phyloP scores from a whole-genome alignment of 306 rosid genomes.

The Ormosia semicastrata region DNA sequence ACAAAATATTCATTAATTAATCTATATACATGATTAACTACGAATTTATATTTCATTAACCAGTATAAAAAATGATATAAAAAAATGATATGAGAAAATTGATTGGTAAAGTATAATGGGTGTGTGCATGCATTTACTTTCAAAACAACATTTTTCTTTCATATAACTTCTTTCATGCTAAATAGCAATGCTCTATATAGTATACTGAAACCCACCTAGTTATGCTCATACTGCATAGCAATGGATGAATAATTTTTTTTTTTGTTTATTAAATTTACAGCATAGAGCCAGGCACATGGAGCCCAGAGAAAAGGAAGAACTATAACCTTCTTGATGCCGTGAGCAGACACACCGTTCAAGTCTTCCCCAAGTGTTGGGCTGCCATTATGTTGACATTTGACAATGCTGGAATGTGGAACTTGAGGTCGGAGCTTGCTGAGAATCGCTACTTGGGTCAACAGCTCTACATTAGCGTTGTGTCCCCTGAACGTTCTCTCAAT shows the following conservation, averaged over 20 bases:
- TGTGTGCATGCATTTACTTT: no score
- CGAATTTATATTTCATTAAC: no score
- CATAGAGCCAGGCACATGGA: conserved; percentile 76
- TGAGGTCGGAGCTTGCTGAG: conserved; percentile 61
- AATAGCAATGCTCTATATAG: no score
- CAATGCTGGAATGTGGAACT: conserved; percentile 68
- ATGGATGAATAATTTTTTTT: not conserved
- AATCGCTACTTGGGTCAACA: conserved; percentile 68
- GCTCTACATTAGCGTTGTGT: conserved; percentile 49
- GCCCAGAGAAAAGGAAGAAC: conserved; percentile 50
- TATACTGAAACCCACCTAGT: not conserved
- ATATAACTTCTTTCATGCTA: no score
- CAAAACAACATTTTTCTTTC: no score
- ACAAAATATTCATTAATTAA: no score
- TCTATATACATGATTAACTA: no score
- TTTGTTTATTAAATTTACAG: conserved; percentile 19
- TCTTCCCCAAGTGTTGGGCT: conserved; percentile 72
- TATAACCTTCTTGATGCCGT: conserved; percentile 76
- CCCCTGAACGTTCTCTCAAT: conserved; percentile 49
- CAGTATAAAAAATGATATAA: no score
- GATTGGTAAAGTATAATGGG: no score
- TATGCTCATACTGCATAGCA: not conserved
- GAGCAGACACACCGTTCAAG: conserved; percentile 74
- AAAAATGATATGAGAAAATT: no score
- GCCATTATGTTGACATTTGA: conserved; percentile 60